Base-by-base conservation (phyloP, 768 basidiomycete genomes). In the Chiua virens region DNA sequence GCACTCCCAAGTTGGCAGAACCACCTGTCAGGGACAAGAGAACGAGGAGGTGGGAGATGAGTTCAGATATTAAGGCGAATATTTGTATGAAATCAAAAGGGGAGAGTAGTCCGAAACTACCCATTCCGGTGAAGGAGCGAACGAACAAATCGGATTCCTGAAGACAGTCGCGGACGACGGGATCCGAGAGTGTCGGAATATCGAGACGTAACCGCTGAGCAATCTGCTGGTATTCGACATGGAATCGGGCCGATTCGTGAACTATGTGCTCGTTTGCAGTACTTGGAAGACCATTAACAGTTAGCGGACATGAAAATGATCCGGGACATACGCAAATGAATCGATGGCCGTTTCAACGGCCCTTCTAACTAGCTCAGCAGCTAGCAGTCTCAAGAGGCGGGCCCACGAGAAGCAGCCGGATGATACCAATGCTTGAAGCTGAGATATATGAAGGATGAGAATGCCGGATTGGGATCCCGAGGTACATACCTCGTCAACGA, bases 91-190 rank as follows among this genome's bases (percentile, higher is more conserved):
- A 82, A 62, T 92, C 89, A 49, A 91, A 77, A 8, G 89, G 90
- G 3, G 87, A 89, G 58, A 91, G 75, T 27, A 90, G 76, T 15
- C 89, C 89, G 64, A 92, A 89, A 11, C 86, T 80, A 34, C 85
- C 80, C 59, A 75, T 72, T 38, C 87, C 87, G 59, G 77, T 80
- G 68, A 92, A 91, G 11, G 90, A 92, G 52, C 87, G 80, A 38
- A 87, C 86, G 63, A 92, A 92, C 30, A 89, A 77, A 63, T 92
- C 90, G 35, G 90, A 88, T 70, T 92, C 89, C 53, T 88, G 85
- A n/a, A 92, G 75, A 38, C 92, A 79, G 63, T 90, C 88, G 52
- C 87, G 84, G 21, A 87, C 75, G 52, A 73, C 64, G 42, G 89
- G 85, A 62, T 90, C 87, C 48, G 85, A 74, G 46, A 92, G 78